A percentile compares a stretch with the other conserved stretches of the same genome.
Evolutionary conservation across 441 rosid genomes (phyloP).

Genomic region (Raphanus hybrid): DNA sequence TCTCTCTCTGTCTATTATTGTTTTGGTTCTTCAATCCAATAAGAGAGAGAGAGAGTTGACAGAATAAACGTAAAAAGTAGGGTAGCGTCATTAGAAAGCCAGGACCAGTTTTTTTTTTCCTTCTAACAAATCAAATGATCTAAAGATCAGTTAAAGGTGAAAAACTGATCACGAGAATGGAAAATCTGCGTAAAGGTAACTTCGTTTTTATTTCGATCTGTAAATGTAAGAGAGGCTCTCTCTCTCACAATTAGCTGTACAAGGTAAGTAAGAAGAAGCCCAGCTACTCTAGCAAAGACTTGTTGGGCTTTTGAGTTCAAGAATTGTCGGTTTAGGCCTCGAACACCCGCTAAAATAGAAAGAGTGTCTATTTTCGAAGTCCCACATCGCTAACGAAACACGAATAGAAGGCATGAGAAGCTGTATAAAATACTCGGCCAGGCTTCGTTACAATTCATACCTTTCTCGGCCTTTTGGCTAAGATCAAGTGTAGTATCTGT

Average conservation of each 20-base stretch:
- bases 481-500: constrained; percentile 98
- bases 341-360: not conserved
- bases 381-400: not conserved
- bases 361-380: not conserved
- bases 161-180: not conserved
- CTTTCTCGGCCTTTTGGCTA: constrained; percentile 97
- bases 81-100: not conserved
- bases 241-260: not conserved
- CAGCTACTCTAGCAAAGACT: not conserved
- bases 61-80: not conserved
- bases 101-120: not conserved
- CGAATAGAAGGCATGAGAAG: not conserved
- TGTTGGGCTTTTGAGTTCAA: not conserved
- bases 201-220: not conserved
- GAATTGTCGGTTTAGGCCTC: not conserved
- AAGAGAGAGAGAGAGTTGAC: not conserved
- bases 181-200: not conserved
- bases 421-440: not conserved
- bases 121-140: not conserved
- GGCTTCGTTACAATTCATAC: not conserved
- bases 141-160: not conserved
- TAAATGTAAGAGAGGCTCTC: not conserved
- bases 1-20: not conserved
- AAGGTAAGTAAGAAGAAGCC: not conserved
- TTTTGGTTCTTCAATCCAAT: not conserved